phyloP scores from a whole-genome alignment of 805 yeast genomes.

The Ogataea paradorogensis region DNA sequence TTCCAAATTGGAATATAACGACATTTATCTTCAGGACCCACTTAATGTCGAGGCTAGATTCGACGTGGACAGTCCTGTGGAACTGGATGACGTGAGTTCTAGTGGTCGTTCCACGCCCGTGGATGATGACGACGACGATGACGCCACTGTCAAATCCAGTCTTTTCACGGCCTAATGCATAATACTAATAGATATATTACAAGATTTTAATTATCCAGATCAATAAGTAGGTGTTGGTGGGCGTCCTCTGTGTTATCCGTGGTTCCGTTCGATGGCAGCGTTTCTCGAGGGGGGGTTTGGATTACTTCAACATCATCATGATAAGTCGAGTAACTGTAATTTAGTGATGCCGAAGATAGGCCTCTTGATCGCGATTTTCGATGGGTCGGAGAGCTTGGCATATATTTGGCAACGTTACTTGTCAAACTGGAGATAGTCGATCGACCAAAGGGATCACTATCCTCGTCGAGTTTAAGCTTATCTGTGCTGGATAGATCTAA shows the following conservation, averaged over 20 bases:
- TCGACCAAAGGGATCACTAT: constrained; percentile 21
- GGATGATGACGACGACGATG: constrained; percentile 21
- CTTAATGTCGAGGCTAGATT: constrained; percentile 16
- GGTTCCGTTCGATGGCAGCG: background rate
- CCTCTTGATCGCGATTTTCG: constrained; percentile 13
- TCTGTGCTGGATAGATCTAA: constrained; percentile 7
- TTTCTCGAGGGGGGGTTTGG: background rate
- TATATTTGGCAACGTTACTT: constrained; percentile 17
- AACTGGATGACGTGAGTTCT: constrained; percentile 19
- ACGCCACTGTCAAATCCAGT: constrained; percentile 19
- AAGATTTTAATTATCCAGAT: constrained; percentile 1
- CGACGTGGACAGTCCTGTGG: constrained; percentile 12
- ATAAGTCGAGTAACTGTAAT: constrained; percentile 5
- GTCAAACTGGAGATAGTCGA: constrained; percentile 21
- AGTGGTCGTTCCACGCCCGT: constrained; percentile 23
- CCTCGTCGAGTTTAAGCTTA: constrained; percentile 11
- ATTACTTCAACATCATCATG: constrained; percentile 1
- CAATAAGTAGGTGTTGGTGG: constrained; percentile 1
- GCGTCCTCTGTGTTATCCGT: background rate
- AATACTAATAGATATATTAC: constrained; percentile 6
- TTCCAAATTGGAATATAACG: constrained; percentile 36
- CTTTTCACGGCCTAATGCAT: constrained; percentile 16
- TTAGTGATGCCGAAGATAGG: constrained; percentile 5
- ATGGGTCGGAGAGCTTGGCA: constrained; percentile 10
- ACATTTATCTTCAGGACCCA: constrained; percentile 36